Percentiles rank a stretch among this genome's conserved stretches.
Conservation (phyloP, 2,329 filamentous ascomycete species). For the Torrubiella hemipterigena region DNA sequence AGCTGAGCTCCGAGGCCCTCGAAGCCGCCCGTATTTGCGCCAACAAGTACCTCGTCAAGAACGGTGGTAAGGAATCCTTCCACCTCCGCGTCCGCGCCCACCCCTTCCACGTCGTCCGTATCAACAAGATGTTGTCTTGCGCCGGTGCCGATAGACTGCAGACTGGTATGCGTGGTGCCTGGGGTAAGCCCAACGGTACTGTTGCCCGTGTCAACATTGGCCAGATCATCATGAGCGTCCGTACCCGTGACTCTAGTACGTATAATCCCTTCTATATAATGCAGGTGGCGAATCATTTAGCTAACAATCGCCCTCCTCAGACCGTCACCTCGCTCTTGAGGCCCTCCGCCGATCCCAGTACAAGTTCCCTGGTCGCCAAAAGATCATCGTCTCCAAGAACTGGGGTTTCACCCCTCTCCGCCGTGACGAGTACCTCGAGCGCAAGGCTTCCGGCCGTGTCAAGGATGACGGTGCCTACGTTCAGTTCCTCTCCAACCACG, state of each 20-base stretch:
- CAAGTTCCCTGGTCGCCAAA: slow-evolving; percentile 99
- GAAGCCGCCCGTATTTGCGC: slow-evolving; percentile 99
- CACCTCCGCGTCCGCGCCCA: slow-evolving; percentile 76
- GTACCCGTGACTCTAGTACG: slow-evolving; percentile 86
- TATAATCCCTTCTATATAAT: slow-evolving; percentile 12
- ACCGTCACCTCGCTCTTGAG: slow-evolving; percentile 90
- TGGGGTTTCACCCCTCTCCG: slow-evolving; percentile 99
- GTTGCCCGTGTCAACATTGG: slow-evolving; percentile 99
- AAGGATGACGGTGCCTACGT: slow-evolving; percentile 98
- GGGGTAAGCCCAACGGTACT: slow-evolving; percentile 97
- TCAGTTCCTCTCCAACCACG: slow-evolving; percentile 96
- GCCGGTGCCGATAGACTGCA: slow-evolving; percentile 99
- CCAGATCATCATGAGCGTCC: slow-evolving; percentile 95
- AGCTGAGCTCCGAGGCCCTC: slow-evolving; percentile 98
- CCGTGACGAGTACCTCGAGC: slow-evolving; percentile 93
- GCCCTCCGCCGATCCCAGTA: slow-evolving; percentile 98
- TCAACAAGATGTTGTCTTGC: slow-evolving; percentile 99
- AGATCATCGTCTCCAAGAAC: slow-evolving; percentile 99
- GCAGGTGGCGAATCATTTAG: not conserved
- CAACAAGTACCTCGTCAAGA: slow-evolving; percentile 91
- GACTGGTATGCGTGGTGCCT: slow-evolving; percentile 99
- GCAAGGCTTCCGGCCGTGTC: slow-evolving; percentile 86
- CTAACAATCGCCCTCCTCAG: slow-evolving; percentile 25
- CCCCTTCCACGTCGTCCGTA: slow-evolving; percentile 99
- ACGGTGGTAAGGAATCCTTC: slow-evolving; percentile 61